phyloP scores from a whole-genome alignment of 768 basidiomycete species.

The Pleurotus eryngii region DNA sequence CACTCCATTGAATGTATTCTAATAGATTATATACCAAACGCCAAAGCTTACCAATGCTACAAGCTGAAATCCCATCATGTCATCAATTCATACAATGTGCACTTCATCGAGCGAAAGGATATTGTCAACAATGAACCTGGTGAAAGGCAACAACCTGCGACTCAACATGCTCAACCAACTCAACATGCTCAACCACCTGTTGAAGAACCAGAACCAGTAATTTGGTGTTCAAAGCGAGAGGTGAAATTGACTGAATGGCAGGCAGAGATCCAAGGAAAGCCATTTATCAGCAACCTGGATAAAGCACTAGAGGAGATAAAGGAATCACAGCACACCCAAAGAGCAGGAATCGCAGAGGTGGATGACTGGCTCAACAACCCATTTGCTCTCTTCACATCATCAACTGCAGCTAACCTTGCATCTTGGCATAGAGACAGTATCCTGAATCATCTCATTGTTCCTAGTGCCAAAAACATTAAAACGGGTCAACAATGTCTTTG shows the following conservation, averaged over 20 bases:
- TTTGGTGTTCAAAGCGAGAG: not conserved
- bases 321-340: not conserved
- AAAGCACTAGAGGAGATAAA: not conserved
- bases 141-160: not conserved
- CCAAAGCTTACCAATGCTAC: constrained; percentile 31
- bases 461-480: not conserved
- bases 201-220: no score
- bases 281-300: not conserved
- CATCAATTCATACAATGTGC: constrained; percentile 20
- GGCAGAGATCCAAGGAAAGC: not conserved
- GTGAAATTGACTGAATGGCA: not conserved
- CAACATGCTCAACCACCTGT: no score
- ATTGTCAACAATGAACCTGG: not conserved
- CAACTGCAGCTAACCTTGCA: not conserved
- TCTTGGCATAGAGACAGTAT: not conserved
- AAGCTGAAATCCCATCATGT: constrained; percentile 15
- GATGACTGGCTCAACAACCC: not conserved
- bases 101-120: constrained; percentile 20
- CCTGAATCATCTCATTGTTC: not conserved
- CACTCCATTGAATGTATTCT: constrained; percentile 29
- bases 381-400: not conserved
- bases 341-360: not conserved
- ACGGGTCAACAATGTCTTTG: not conserved
- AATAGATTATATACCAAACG: constrained; percentile 29
- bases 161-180: no score